A percentile compares a stretch with the other conserved stretches of the same genome.
Evolutionary conservation across 1,139 yeast genomes (phyloP).

Genomic region (Kodamaea suecica): DNA sequence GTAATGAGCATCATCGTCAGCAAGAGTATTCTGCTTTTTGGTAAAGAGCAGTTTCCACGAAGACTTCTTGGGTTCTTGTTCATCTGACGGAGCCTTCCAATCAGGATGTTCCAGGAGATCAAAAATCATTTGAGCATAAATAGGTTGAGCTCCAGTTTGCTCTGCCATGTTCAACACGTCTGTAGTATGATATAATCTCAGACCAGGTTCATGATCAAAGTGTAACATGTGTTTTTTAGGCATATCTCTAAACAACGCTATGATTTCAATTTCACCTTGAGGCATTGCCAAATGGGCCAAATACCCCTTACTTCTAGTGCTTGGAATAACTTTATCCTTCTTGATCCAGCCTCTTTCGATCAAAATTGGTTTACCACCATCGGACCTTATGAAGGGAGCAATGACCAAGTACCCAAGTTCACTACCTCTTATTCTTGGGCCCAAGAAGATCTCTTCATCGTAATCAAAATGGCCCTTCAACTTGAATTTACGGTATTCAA

Average conservation of each 20-base stretch:
- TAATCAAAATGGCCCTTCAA: conserved; percentile 79
- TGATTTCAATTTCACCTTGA: conserved; percentile 67
- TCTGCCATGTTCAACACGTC: conserved; percentile 81
- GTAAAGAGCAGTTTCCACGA: conserved; percentile 14
- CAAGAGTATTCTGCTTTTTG: conserved; percentile 1
- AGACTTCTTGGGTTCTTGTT: conserved; percentile 7
- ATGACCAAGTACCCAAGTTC: conserved; percentile 74
- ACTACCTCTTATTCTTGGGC: conserved; percentile 81
- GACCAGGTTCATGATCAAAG: conserved; percentile 65
- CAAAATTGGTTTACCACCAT: conserved; percentile 69
- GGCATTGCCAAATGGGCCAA: conserved; percentile 69
- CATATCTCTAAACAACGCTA: conserved; percentile 70
- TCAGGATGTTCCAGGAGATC: conserved; percentile 62
- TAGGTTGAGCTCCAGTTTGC: conserved; percentile 63
- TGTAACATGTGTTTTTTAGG: conserved; percentile 71
- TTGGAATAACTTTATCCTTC: conserved; percentile 68
- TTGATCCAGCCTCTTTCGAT: conserved; percentile 93
- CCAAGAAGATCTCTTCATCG: conserved; percentile 84
- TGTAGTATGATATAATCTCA: conserved; percentile 64
- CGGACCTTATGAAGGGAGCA: conserved; percentile 75
- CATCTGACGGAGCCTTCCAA: conserved; percentile 28
- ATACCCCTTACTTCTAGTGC: conserved; percentile 46
- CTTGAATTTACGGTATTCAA: conserved; percentile 76
- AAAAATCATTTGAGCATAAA: conserved; percentile 73
- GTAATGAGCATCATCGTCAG: conserved; percentile 16